A percentile compares a stretch with the other conserved stretches of the same genome.
Evolutionary conservation across 306 rosid genomes (phyloP).

Genomic region (Malus sieversii): DNA sequence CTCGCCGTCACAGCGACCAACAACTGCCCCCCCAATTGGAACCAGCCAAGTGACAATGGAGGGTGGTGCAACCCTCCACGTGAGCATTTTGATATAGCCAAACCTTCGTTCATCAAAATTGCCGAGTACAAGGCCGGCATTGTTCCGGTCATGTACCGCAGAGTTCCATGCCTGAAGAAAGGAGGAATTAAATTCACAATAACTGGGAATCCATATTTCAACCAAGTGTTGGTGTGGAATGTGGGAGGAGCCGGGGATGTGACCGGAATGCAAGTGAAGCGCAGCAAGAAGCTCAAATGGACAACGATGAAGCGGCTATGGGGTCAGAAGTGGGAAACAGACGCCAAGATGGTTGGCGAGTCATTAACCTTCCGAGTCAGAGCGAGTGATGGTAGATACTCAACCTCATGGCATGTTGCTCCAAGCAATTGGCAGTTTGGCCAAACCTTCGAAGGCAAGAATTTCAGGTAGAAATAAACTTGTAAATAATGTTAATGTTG

Average conservation of each 20-base stretch:
- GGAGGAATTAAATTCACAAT: conserved; percentile 72
- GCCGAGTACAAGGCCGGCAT: conserved; percentile 50
- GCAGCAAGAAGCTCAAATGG: conserved; percentile 52
- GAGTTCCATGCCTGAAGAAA: conserved; percentile 49
- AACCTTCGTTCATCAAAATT: conserved; percentile 49
- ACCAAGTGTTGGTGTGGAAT: conserved; percentile 44
- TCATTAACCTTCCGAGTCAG: conserved; percentile 50
- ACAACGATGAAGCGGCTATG: conserved; percentile 42
- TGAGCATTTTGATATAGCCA: conserved; percentile 68
- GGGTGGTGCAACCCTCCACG: conserved; percentile 92
- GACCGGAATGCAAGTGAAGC: conserved; percentile 46
- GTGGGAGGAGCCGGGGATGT: conserved; percentile 18
- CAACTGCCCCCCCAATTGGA: conserved; percentile 51
- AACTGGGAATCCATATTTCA: conserved; percentile 67
- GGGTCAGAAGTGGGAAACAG: conserved; percentile 77
- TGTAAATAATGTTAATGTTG: no score
- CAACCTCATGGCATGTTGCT: conserved; percentile 33
- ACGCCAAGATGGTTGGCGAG: conserved; percentile 52
- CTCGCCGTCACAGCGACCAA: conserved; percentile 59
- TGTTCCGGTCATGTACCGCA: conserved; percentile 61
- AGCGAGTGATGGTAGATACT: conserved; percentile 48
- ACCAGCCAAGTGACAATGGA: conserved; percentile 36
- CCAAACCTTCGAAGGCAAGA: conserved; percentile 61
- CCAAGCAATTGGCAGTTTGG: conserved; percentile 73
- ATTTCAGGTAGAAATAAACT: conserved; percentile 25